Conservation (phyloP, 2,329 filamentous ascomycete genomes). For the Pezicula radicicola region DNA sequence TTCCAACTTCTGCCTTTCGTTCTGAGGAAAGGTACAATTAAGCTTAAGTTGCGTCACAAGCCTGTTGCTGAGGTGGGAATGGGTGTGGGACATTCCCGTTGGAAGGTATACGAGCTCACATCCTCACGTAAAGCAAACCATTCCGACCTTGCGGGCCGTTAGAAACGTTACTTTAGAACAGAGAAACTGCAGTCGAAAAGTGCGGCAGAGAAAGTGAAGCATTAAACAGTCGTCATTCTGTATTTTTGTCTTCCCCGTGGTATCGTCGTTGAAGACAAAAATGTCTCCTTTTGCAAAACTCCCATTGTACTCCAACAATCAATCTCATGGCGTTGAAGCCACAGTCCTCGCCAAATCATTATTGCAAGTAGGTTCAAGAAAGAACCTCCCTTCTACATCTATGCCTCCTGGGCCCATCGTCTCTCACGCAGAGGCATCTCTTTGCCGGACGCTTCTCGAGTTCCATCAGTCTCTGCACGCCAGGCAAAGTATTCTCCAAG, state of each 20-base stretch:
- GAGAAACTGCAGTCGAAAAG: neutral
- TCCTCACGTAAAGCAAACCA: too few relatives aligned
- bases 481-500: slow-evolving; percentile 92
- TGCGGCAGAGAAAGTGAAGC: neutral
- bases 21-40: too few relatives aligned
- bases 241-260: neutral
- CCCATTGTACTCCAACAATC: neutral
- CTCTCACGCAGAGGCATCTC: slow-evolving; percentile 73
- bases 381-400: neutral
- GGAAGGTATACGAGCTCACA: too few relatives aligned
- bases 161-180: too few relatives aligned
- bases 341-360: neutral
- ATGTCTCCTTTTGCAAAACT: neutral
- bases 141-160: too few relatives aligned
- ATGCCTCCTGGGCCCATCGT: slow-evolving; percentile 57
- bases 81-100: too few relatives aligned
- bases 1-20: too few relatives aligned
- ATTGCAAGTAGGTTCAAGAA: neutral
- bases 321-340: slow-evolving; percentile 3
- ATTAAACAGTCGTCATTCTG: neutral
- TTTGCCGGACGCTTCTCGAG: slow-evolving; percentile 47
- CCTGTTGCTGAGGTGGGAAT: too few relatives aligned
- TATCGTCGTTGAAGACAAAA: slow-evolving; percentile 2
- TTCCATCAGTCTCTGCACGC: slow-evolving; percentile 71
- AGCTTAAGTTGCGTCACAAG: too few relatives aligned